phyloP scores from a whole-genome alignment of 140 eudicot species.

The Ambrosia hybrid region DNA sequence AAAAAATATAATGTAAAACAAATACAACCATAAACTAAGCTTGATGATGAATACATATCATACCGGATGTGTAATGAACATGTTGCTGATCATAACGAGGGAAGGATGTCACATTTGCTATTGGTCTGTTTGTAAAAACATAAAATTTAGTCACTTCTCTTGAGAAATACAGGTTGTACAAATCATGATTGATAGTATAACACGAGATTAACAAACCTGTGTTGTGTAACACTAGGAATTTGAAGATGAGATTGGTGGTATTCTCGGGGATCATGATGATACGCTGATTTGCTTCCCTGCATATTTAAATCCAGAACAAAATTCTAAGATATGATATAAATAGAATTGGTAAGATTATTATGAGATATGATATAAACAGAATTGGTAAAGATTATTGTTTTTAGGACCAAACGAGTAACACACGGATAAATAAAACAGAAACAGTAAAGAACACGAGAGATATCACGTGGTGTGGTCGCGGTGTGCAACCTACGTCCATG shows the following conservation, averaged over 20 bases:
- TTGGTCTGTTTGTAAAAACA: constrained; percentile 27
- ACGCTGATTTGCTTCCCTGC: constrained; percentile 46
- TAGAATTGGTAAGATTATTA: constrained; percentile 8
- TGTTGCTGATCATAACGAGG: constrained; percentile 35
- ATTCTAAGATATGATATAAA: constrained; percentile 1
- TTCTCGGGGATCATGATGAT: constrained; percentile 37
- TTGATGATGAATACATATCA: constrained; percentile 11
- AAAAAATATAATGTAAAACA: background rate
- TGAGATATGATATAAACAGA: background rate
- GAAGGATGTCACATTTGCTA: constrained; percentile 21
- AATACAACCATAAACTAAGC: background rate
- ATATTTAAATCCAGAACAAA: constrained; percentile 12
- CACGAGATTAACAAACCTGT: constrained; percentile 39
- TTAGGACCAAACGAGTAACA: background rate
- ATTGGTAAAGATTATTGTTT: background rate
- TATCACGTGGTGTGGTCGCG: too few species aligned
- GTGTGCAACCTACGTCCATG: too few species aligned
- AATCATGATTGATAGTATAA: background rate
- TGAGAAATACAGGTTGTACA: constrained; percentile 7
- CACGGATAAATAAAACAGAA: too few species aligned
- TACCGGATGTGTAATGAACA: constrained; percentile 41
- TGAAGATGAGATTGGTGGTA: constrained; percentile 41
- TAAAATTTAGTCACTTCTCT: background rate
- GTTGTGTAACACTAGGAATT: constrained; percentile 36
- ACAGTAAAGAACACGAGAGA: too few species aligned